A percentile compares a stretch with the other conserved stretches of the same genome.
Evolutionary conservation across 768 basidiomycete genomes (phyloP).

Genomic region (Macrolepiota dolichaula): DNA sequence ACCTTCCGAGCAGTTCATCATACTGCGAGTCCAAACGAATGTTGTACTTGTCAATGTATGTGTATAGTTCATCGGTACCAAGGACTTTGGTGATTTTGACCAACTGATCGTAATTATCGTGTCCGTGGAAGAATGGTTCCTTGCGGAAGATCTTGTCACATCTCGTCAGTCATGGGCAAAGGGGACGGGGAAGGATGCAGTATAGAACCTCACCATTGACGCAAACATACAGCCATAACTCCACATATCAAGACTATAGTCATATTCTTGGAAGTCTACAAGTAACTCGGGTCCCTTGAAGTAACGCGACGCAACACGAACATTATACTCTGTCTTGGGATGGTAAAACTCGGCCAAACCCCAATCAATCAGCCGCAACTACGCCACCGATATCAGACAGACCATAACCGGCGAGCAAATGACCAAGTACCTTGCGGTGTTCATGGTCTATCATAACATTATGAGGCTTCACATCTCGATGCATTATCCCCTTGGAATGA

Average conservation of each 20-base stretch:
- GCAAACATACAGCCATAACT: constrained; percentile 99
- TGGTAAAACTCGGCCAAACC: constrained; percentile 98
- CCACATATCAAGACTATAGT: constrained; percentile 99
- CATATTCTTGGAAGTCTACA: constrained; percentile 98
- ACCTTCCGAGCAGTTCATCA: constrained; percentile 90
- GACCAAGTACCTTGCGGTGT: constrained; percentile 74
- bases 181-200: constrained; percentile 6
- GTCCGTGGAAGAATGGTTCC: constrained; percentile 99
- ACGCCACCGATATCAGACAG: constrained; percentile 13
- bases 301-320: constrained; percentile 94
- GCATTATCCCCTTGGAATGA: constrained; percentile 99
- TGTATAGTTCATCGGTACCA: constrained; percentile 92
- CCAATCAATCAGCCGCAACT: constrained; percentile 98
- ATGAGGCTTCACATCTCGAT: constrained; percentile 97
- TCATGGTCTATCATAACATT: constrained; percentile 99
- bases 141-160: constrained; percentile 88
- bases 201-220: constrained; percentile 70
- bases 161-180: constrained; percentile 10
- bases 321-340: constrained; percentile 96
- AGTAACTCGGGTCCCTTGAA: constrained; percentile 97
- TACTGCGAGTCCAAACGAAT: constrained; percentile 96
- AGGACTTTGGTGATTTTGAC: constrained; percentile 98
- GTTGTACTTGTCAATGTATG: constrained; percentile 92
- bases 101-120: constrained; percentile 97
- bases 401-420: background rate